phyloP scores from a whole-genome alignment of 176 grass and related monocot species.

The Leersia perrieri region DNA sequence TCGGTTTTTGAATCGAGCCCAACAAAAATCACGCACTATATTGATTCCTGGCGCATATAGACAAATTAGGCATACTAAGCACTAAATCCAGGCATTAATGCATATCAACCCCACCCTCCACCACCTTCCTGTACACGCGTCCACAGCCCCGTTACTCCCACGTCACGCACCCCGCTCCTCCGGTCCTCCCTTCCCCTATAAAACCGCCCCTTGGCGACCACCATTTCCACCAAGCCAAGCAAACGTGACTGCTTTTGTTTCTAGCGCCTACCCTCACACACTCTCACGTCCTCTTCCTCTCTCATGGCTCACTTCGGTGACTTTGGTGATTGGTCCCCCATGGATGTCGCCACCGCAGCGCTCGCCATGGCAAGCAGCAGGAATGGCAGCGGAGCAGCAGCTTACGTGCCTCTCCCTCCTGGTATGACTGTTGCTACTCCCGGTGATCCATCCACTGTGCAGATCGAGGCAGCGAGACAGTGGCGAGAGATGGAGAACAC shows the following conservation, averaged over 20 bases:
- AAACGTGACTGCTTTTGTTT: background rate
- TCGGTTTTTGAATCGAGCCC: too few species aligned
- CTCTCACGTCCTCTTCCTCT: too few species aligned
- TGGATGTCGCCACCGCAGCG: background rate
- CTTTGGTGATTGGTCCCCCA: background rate
- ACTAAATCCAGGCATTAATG: background rate
- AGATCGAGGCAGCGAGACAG: background rate
- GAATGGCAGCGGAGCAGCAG: background rate
- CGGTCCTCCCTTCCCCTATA: conserved; percentile 16
- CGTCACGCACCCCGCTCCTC: background rate
- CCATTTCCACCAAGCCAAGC: background rate
- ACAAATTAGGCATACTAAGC: too few species aligned
- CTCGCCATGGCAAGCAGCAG: background rate
- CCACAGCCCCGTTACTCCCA: background rate
- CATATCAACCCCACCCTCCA: background rate
- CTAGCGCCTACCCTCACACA: background rate
- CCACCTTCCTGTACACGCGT: conserved; percentile 2
- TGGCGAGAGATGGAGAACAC: conserved; percentile 30
- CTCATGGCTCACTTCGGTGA: conserved; percentile 31
- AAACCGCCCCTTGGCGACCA: background rate
- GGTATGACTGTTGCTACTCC: background rate
- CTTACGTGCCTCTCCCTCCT: background rate
- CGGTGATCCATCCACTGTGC: background rate
- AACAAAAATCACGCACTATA: too few species aligned
- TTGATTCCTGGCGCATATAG: too few species aligned